Base-by-base conservation (phyloP, 345 rosid genomes). In the Tarenaya hassleriana region DNA sequence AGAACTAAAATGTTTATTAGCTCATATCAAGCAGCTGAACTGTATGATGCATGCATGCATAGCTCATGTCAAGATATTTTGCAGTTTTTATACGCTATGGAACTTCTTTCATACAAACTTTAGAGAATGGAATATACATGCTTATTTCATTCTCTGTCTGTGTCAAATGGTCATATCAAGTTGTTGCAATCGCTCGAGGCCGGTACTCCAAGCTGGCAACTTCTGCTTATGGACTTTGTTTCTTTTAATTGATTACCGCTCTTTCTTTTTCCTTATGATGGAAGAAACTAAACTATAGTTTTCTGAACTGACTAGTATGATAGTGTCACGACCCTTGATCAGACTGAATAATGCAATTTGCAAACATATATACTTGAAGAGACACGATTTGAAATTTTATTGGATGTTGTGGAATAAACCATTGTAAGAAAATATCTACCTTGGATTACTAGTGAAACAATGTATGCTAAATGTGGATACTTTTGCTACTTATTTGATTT, bases 381-480 rank as follows among this genome's bases (percentile, higher is more conserved):
- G 17, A 29, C 63, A 39, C 35, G 7, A 12, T 8, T 47, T 38
- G 18, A 11, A 8, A 59, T 49, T 13, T 10, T 40, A 31, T 9
- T 7, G 49, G 27, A 53, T 29, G 15, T 16, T 55, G 40, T n/a
- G 40, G n/a, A 9, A 35, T 35, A 35, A 9, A 7, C 17, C 7
- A 55, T 38, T 55, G n/a, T 33, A 33, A 34, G 29, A 2, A 24
- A 2, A 24, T 5, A 61, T 33, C 15, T 43, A 13, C 31, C 20
- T 41, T 17, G 10, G 27, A 35, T 33, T 51, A 16, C 27, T 42
- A 37, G 54, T 21, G 32, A 15, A 37, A 44, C 24, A 34, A 18
- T 62, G 34, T 24, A 47, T 41, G 49, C 31, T 24, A 50, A 15
- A 32, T 55, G 43, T 63, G 11, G 11, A 41, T 40, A 12, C 40